These are phyloP conservation scores for Cudoniella acicularis DNA, from an alignment of 495 filamentous ascomycete genomes.

Conservation along the genomic window DNA sequence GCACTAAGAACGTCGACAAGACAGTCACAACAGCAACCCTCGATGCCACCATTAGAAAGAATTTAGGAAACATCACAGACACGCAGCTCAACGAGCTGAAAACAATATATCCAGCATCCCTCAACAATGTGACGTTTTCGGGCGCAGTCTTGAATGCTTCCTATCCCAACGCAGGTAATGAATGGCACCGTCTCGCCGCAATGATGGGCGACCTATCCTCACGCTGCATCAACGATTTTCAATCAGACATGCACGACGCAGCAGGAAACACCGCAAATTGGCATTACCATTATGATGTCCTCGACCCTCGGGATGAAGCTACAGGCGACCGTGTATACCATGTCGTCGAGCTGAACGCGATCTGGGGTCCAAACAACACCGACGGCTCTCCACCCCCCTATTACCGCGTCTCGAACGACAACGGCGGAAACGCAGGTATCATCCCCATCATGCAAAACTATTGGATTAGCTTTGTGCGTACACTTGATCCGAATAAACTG, in stretches of 20 bases:
- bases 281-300: slow-evolving; percentile 60
- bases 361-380: slow-evolving; percentile 47
- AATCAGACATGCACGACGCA: slow-evolving; percentile 2
- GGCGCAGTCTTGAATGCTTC: slow-evolving; percentile 3
- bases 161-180: slow-evolving; percentile 10
- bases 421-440: slow-evolving; percentile 26
- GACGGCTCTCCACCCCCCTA: slow-evolving; percentile 38
- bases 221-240: slow-evolving; percentile 6
- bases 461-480: slow-evolving; percentile 63
- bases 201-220: not conserved
- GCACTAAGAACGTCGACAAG: slow-evolving; percentile 33
- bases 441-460: slow-evolving; percentile 56
- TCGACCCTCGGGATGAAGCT: slow-evolving; percentile 44
- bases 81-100: slow-evolving; percentile 2
- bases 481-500: slow-evolving; percentile 57
- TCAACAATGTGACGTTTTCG: slow-evolving; percentile 7
- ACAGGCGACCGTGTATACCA: slow-evolving; percentile 57
- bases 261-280: slow-evolving; percentile 41
- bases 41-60: not conserved
- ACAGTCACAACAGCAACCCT: slow-evolving; percentile 1
- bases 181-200: slow-evolving; percentile 2
- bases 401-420: slow-evolving; percentile 45
- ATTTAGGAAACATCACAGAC: slow-evolving; percentile 11
- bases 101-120: slow-evolving; percentile 2
- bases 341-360: slow-evolving; percentile 58